Evolutionary conservation across 495 filamentous ascomycete species (phyloP), one percentile per base, ranked within the genome.

Genomic region (Cercophora scortea): DNA sequence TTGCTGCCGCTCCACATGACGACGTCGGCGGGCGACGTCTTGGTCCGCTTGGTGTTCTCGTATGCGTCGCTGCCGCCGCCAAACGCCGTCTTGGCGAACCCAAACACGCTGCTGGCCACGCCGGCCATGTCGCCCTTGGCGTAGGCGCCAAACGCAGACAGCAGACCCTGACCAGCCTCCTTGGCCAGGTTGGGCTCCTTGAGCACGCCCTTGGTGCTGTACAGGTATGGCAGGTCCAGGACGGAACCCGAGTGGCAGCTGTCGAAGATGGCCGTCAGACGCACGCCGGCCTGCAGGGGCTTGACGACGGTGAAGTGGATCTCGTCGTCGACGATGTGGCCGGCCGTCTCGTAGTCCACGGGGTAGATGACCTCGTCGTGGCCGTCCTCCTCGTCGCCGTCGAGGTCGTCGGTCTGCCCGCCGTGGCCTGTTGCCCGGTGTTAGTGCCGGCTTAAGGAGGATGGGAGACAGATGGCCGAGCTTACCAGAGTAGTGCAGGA

Each of bases 131-230:
- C 90, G 47, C 93, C 92, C 43, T 81, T 79, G 42, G 87, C 85
- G 56, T 97, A 98, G 32, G 85, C 80, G 16, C 82, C 83, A 41
- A 96, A 81, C 50, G 90, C 90, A 61, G 84, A 79, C 47, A 98
- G 78, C 55, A 97, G 71, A 49, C 93, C 93, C 67, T 88, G 82
- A 25, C 91, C 93, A 51, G 93, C 94, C 71, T 98, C 93, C 72
- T 96, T 97, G 74, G 90, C 91, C 58, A 97, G 77, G 62, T 98
- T 95, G 63, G 93, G 93, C 72, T 96, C 93, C 72, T 98, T 98
- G 78, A 97, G 88, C 32, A 96, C 79, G 67, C 93, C 93, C 61
- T 86, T 81, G 16, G 91, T 96, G 55, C 87, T 92, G 79, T 98
- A 98, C 67, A 98, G 86, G 73, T 96, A 98, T 33, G 93, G 93